These are phyloP conservation scores for Candida germanica DNA, from an alignment of 805 yeast species.

Conservation along the genomic window DNA sequence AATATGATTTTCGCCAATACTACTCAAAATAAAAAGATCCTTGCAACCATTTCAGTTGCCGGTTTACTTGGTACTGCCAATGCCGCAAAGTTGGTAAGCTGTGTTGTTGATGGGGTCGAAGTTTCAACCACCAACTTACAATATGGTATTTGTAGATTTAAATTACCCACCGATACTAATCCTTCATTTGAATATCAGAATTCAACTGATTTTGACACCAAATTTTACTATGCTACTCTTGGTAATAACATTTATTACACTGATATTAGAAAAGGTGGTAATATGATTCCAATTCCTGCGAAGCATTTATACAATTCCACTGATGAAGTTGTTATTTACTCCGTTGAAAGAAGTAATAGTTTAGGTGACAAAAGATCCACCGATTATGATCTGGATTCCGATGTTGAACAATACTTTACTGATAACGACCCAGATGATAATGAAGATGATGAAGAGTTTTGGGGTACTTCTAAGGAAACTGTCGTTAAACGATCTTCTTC, in stretches of 20 bases:
- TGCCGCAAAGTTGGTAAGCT: neutral
- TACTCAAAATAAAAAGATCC: neutral
- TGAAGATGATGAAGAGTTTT: neutral
- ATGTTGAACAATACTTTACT: neutral
- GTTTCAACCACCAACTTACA: constrained; percentile 1
- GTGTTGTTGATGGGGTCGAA: constrained; percentile 3
- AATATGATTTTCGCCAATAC: neutral
- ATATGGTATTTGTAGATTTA: constrained; percentile 1
- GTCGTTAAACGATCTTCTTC: no score
- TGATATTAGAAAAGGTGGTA: constrained; percentile 2
- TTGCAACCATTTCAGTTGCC: constrained; percentile 2
- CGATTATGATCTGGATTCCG: constrained; percentile 1
- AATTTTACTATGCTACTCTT: constrained; percentile 3
- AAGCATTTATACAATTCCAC: constrained; percentile 1
- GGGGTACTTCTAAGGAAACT: no score
- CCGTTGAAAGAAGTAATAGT: constrained; percentile 3
- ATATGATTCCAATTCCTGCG: constrained; percentile 5
- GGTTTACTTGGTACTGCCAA: neutral
- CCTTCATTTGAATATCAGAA: constrained; percentile 2
- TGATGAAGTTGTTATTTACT: constrained; percentile 2
- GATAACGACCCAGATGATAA: constrained; percentile 2
- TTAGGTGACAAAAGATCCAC: neutral
- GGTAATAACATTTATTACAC: constrained; percentile 2
- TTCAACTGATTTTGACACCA: neutral
- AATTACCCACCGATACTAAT: neutral